Base-by-base conservation (phyloP, 257 asterid genomes). In the Gardenia jasminoides region DNA sequence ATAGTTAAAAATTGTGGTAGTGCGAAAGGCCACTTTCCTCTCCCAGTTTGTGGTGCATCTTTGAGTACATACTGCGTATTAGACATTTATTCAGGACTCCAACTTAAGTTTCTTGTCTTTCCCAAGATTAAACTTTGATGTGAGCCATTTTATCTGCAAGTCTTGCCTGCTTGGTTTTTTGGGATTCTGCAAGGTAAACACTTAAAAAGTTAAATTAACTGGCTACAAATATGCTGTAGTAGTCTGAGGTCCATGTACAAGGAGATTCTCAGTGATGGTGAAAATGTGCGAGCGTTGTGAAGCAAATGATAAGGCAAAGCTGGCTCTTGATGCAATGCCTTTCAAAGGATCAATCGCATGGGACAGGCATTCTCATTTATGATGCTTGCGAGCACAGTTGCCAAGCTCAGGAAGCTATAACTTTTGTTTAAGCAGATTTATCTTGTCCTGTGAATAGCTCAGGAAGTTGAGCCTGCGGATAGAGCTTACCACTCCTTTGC, bases 201-300 rank as follows among this genome's bases (percentile, higher is more conserved):
- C n/a, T n/a, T n/a, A n/a, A n/a, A n/a, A n/a, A n/a, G n/a, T n/a
- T n/a, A n/a, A n/a, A n/a, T n/a, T n/a, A n/a, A n/a, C n/a, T n/a
- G 56, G 19, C 56, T 3, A 48, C 54, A 48, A 36, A 36, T 10
- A 11, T 2, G 12, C 3, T 2, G 54, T 48, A 46, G 16, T 47
- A 50, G 56, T 50, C 16, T 50, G 61, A 50, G 56, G 19, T 50
- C 56, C 56, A 12, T 50, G 16, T 3, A 50, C 52, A 47, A 85
- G 89, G 85, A 76, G 84, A 89, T 58, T 67, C 89, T 44, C 97
- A 26, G 97, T 92, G 82, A 82, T 91, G 16, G 86, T 93, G 83
- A 88, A 85, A 67, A n/a, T n/a, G 92, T 93, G 97, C 88, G 99
- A 95, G 66, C 85, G 70, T 48, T 91, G 87, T 65, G 84, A 90